These are phyloP conservation scores for Rhododendron molle DNA, from an alignment of 148 eudicot species.

Conservation along the genomic window DNA sequence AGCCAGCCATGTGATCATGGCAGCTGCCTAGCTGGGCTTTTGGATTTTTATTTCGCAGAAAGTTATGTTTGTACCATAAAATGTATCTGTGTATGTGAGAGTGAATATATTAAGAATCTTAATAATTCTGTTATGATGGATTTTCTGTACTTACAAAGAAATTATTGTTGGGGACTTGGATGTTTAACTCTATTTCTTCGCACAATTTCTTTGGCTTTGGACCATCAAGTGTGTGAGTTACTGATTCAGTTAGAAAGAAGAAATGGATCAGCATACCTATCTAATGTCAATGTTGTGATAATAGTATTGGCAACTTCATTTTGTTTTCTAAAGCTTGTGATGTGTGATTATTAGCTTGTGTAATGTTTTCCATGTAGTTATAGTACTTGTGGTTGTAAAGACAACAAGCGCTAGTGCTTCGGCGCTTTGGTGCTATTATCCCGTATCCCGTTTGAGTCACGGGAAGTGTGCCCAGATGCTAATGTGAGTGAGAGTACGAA, in stretches of 20 bases:
- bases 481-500: background rate
- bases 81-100: background rate
- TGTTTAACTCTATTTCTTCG: background rate
- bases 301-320: background rate
- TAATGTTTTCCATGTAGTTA: background rate
- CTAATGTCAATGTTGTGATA: background rate
- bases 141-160: background rate
- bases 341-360: background rate
- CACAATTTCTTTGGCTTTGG: background rate
- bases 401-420: background rate
- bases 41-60: background rate
- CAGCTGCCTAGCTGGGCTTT: conserved; percentile 13
- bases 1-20: conserved; percentile 16
- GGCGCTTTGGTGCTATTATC: background rate
- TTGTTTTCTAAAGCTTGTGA: background rate
- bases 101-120: background rate
- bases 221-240: background rate
- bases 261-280: background rate
- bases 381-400: background rate
- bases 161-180: background rate
- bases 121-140: background rate
- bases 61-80: background rate
- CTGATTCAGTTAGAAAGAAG: background rate
- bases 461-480: background rate
- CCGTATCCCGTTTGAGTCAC: background rate